These are phyloP conservation scores for Posidonia oceanica DNA, from an alignment of 116 monocot genomes.

Conservation along the genomic window DNA sequence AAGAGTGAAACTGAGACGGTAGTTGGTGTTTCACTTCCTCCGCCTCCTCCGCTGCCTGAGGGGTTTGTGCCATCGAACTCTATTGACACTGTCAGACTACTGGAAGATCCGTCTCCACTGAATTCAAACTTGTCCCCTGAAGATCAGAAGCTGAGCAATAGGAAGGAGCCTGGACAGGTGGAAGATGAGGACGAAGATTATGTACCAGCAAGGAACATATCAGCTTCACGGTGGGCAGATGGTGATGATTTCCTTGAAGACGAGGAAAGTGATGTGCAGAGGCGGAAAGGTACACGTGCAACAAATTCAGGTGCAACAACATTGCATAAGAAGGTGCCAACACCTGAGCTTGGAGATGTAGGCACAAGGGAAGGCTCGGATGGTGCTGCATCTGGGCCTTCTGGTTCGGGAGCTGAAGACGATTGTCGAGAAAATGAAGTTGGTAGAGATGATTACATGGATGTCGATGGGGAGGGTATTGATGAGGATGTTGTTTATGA, in stretches of 20 bases:
- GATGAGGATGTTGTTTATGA: slow-evolving; percentile 7
- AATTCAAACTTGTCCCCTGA: slow-evolving; percentile 6
- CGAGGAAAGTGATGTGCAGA: slow-evolving; percentile 17
- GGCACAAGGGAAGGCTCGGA: slow-evolving; percentile 34
- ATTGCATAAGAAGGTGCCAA: slow-evolving; percentile 23
- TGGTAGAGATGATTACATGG: slow-evolving; percentile 32
- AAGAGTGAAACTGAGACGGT: background rate
- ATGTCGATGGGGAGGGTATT: slow-evolving; percentile 24
- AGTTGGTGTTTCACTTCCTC: slow-evolving; percentile 18
- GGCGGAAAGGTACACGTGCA: slow-evolving; percentile 20
- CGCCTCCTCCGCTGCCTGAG: slow-evolving; percentile 34
- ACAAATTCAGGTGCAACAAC: background rate
- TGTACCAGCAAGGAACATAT: slow-evolving; percentile 39
- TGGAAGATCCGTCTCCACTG: background rate
- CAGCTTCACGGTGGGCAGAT: slow-evolving; percentile 77
- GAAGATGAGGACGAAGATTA: slow-evolving; percentile 38
- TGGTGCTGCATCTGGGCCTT: slow-evolving; percentile 24
- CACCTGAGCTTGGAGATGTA: slow-evolving; percentile 64
- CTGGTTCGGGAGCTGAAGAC: slow-evolving; percentile 28
- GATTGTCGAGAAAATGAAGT: slow-evolving; percentile 12
- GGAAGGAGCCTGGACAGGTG: slow-evolving; percentile 19
- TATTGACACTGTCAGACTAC: background rate
- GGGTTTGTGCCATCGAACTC: slow-evolving; percentile 12
- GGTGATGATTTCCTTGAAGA: slow-evolving; percentile 33
- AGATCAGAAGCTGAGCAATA: background rate